Evolutionary conservation across 768 basidiomycete genomes (phyloP), one percentile per base, ranked within the genome.

Genomic region (Roridomyces roridus): DNA sequence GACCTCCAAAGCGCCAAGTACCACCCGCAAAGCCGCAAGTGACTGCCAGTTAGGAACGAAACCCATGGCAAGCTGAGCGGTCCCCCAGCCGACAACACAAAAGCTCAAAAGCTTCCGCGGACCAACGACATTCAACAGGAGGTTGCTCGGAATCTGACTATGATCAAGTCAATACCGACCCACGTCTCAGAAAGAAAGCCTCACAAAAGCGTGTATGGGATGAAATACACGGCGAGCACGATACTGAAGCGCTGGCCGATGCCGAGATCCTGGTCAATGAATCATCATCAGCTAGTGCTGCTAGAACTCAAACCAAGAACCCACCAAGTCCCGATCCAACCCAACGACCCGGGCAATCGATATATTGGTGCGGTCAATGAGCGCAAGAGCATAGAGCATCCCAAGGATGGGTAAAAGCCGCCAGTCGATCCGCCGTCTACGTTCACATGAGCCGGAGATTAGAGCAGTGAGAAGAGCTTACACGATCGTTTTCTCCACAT

Each of bases 201-300:
- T 54, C 50, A 80, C 81, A 80, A 68, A 21, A 81, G 46, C 46
- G 78, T 77, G 59, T 79, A 80, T n/a, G 80, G 80, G 14, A 80
- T 58, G 62, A 81, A 81, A 59, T 78, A 81, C 26, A 80, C 59
- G 34, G 72, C 75, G 31, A 77, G 72, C n/a, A 78, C 70, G 59
- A 80, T 74, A 65, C 76, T 80, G 67, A 77, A 82, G 21, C 80
- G 77, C 34, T 68, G 58, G 34, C 79, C 78, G 46, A 74, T 55
- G 23, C 59, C 65, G 43, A 81, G 63, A 44, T 70, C 60, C 80
- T 83, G 55, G n/a, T n/a, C n/a, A n/a, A n/a, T n/a, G n/a, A n/a
- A n/a, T n/a, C n/a, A n/a, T n/a, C n/a, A n/a, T n/a, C n/a, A n/a
- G n/a, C n/a, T n/a, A n/a, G n/a, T n/a, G n/a, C n/a, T n/a, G n/a